Conservation (phyloP, 2,329 filamentous ascomycete species). For the Tympanopsis confertula region DNA sequence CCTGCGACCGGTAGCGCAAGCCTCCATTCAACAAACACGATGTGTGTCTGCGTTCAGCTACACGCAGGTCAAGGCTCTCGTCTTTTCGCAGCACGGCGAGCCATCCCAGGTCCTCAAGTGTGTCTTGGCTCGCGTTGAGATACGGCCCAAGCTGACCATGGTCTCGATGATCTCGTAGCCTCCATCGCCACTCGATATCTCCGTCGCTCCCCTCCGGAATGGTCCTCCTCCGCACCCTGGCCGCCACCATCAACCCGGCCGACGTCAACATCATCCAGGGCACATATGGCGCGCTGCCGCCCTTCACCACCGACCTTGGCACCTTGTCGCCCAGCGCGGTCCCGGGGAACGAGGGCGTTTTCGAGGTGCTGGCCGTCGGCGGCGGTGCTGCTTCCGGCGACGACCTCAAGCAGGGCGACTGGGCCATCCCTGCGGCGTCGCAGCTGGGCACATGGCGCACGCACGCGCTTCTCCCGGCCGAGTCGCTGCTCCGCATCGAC, state of each 20-base stretch:
- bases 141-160: conserved; percentile 1
- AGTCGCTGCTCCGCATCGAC: conserved; percentile 58
- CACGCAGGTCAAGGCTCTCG: conserved; percentile 72
- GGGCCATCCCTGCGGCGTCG: conserved; percentile 78
- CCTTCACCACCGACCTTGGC: conserved; percentile 65
- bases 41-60: conserved; percentile 79
- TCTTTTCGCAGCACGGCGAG: conserved; percentile 65
- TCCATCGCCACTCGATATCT: conserved; percentile 68
- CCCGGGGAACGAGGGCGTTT: conserved; percentile 83
- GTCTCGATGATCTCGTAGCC: conserved; percentile 19
- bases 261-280: conserved; percentile 98
- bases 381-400: conserved; percentile 38
- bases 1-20: too few relatives aligned
- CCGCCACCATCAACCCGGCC: conserved; percentile 87
- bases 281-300: conserved; percentile 78
- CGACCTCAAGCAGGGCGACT: conserved; percentile 63
- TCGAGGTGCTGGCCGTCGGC: conserved; percentile 70
- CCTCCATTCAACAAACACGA: too few relatives aligned
- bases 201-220: conserved; percentile 54
- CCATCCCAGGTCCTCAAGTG: conserved; percentile 59
- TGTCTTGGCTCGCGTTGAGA: conserved; percentile 7
- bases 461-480: conserved; percentile 59
- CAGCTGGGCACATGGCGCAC: conserved; percentile 92
- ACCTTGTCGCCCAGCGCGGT: conserved; percentile 67
- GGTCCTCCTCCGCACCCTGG: conserved; percentile 75